Conservation (phyloP, 78 protist genomes). For the Dictyostelium firmibasis region DNA sequence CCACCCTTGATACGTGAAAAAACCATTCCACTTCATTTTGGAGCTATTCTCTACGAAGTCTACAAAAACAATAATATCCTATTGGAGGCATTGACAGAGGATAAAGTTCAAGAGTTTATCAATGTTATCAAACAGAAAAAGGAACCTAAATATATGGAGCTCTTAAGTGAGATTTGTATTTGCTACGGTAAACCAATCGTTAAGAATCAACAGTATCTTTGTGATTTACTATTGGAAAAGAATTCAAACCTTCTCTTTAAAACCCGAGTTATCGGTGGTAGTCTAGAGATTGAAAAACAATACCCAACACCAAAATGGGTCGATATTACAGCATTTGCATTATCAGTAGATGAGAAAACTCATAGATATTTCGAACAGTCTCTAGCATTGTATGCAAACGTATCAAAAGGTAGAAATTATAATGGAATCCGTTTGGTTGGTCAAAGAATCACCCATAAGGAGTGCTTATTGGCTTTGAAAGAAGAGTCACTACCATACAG, state of each 20-base stretch:
- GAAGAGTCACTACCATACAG: constrained; percentile 32
- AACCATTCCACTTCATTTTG: constrained; percentile 13
- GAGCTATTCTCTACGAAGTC: constrained; percentile 31
- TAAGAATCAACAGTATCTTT: constrained; percentile 65
- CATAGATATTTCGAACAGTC: constrained; percentile 67
- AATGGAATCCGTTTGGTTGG: constrained; percentile 58
- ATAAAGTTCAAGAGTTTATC: constrained; percentile 33
- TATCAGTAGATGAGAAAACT: constrained; percentile 16
- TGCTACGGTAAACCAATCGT: constrained; percentile 60
- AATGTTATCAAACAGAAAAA: constrained; percentile 12
- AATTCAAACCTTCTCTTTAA: constrained; percentile 17
- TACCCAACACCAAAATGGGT: constrained; percentile 15
- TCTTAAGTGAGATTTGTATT: constrained; percentile 45
- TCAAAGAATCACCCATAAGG: constrained; percentile 20
- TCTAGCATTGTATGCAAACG: constrained; percentile 38
- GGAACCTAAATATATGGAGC: constrained; percentile 58
- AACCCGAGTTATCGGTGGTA: neutral
- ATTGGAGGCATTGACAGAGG: constrained; percentile 42
- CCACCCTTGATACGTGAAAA: constrained; percentile 6
- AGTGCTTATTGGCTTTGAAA: constrained; percentile 47
- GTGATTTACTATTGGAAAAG: constrained; percentile 30
- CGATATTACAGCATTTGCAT: constrained; percentile 15
- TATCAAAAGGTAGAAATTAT: constrained; percentile 52
- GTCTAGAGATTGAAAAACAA: constrained; percentile 39
- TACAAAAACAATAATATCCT: constrained; percentile 58